Evolutionary conservation across 2,329 filamentous ascomycete genomes (phyloP), one percentile per base, ranked within the genome.

Genomic region (Dactylellina sp.): DNA sequence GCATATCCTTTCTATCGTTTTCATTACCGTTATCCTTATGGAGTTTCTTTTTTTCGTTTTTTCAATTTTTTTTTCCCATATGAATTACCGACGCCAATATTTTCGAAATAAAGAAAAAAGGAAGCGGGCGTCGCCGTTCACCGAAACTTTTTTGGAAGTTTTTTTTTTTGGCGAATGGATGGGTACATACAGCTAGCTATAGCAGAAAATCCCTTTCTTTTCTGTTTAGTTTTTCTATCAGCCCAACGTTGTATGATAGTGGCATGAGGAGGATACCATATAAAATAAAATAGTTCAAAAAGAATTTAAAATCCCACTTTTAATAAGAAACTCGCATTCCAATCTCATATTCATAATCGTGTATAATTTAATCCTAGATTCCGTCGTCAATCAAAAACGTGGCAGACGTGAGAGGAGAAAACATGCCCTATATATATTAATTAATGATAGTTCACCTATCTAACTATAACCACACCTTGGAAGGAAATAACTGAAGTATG

Each of bases 211-310:
- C 1, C 28, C 49, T 50, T 61, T 24, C 6, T 40, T 25, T 52
- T 25, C 9, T 50, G 22, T 44, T 63, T 16, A 12, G 39, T 40
- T 50, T 18, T 49, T 49, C 42, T 37, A n/a, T n/a, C n/a, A n/a
- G n/a, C n/a, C n/a, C n/a, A n/a, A 6, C 4, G 11, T 3, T 71
- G 66, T 71, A 71, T 28, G 52, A 71, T 71, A 71, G 59, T 64
- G 57, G 40, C 28, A 56, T 46, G 49, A 50, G 52, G 57, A 24
- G 7, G 56, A 59, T 63, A 63, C 57, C 59, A 71, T 59, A 63
- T 64, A 64, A 44, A 71, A 57, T 42, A n/a, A n/a, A n/a, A 62
- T 28, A 44, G 44, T 18, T 11, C 18, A 61, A 60, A 68, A 68
- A 46, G 24, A 53, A 42, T 60, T 44, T 11, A 61, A 70, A 70